Evolutionary conservation across 768 basidiomycete species (phyloP).

Genomic region (Leucosporidium scottii): DNA sequence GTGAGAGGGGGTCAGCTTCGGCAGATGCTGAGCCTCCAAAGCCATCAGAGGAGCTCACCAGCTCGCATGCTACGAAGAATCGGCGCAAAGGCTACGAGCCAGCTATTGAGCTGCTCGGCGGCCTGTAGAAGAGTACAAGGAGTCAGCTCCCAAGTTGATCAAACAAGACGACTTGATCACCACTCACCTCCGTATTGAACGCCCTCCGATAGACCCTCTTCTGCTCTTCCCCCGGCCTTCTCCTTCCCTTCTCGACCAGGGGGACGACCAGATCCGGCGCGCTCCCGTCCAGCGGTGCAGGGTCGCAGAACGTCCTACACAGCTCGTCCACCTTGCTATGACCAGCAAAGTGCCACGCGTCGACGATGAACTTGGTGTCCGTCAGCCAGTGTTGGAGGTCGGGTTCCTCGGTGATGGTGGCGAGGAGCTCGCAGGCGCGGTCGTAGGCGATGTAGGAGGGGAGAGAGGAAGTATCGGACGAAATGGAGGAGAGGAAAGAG

Average conservation of each 20-base stretch:
- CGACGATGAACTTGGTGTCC: conserved; percentile 13
- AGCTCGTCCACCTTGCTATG: conserved; percentile 11
- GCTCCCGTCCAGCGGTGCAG: conserved; percentile 13
- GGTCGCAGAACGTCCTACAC: conserved; percentile 18
- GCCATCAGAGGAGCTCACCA: too few species aligned
- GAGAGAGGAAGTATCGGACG: background rate
- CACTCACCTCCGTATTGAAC: conserved; percentile 24
- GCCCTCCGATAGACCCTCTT: conserved; percentile 10
- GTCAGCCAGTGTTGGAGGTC: conserved; percentile 7
- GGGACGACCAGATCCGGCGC: conserved; percentile 22
- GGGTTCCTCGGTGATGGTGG: background rate
- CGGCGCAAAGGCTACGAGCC: conserved; percentile 6
- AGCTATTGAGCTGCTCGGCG: conserved; percentile 28
- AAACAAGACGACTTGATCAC: background rate
- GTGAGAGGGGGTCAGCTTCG: too few species aligned
- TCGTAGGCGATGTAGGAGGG: conserved; percentile 30
- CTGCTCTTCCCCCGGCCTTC: background rate
- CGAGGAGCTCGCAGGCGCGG: conserved; percentile 26
- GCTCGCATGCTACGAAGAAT: conserved; percentile 9
- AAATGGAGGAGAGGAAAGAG: conserved; percentile 6
- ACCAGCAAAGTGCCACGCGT: conserved; percentile 14
- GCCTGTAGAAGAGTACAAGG: conserved; percentile 1
- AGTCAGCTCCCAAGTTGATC: background rate
- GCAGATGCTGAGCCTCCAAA: too few species aligned
- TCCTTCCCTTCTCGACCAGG: background rate